Percentiles rank a stretch among this genome's conserved stretches.
phyloP scores from a whole-genome alignment of 129 eudicot genomes.

The Arctium lappa region DNA sequence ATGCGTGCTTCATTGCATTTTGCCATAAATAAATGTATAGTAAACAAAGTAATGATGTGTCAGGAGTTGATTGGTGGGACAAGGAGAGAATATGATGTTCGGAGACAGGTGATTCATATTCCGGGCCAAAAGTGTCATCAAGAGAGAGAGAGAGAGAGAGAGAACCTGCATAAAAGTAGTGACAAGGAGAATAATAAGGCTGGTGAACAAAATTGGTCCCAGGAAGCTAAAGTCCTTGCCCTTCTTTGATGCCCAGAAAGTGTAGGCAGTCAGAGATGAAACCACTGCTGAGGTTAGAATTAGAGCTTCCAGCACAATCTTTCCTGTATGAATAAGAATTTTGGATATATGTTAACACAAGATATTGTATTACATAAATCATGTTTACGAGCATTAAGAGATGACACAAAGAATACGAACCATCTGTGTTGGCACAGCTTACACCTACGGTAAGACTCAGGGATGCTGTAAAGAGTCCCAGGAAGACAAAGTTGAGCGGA shows the following conservation, averaged over 20 bases:
- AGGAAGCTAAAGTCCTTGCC: slow-evolving; percentile 96
- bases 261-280: slow-evolving; percentile 77
- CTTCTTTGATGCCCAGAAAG: slow-evolving; percentile 99
- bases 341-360: neutral
- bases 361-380: neutral
- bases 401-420: slow-evolving; percentile 34
- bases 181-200: slow-evolving; percentile 68
- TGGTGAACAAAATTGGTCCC: slow-evolving; percentile 94
- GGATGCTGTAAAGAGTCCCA: slow-evolving; percentile 82
- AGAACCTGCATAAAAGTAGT: slow-evolving; percentile 81
- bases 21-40: neutral
- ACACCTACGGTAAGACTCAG: slow-evolving; percentile 91
- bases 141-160: slow-evolving; percentile 27
- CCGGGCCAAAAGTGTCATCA: neutral
- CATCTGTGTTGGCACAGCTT: slow-evolving; percentile 96
- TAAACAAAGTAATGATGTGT: neutral
- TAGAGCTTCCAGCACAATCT: slow-evolving; percentile 93
- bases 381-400: neutral
- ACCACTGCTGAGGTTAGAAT: slow-evolving; percentile 88
- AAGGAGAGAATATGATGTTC: neutral
- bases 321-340: slow-evolving; percentile 50
- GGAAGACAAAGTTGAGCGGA: slow-evolving; percentile 86
- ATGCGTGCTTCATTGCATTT: neutral
- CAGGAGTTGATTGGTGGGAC: neutral
- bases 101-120: neutral